Conservation (phyloP, 2,329 filamentous ascomycete species). For the Penicillium sumatraense region DNA sequence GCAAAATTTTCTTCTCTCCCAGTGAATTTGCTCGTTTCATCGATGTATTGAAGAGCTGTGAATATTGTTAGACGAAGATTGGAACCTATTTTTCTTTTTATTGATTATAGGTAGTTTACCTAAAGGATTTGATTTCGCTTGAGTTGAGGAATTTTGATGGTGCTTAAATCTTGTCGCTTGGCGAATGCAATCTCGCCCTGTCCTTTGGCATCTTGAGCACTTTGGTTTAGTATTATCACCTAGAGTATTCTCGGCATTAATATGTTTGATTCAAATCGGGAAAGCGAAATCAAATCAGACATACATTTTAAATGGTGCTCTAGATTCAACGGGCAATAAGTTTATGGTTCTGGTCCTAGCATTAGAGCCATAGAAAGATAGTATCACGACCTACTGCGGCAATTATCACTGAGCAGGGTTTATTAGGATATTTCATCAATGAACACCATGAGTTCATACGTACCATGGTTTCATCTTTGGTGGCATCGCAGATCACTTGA, state of each 20-base stretch:
- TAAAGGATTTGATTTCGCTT: background rate
- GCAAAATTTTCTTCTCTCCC: background rate
- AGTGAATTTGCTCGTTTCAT: constrained; percentile 15
- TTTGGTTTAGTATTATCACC: constrained; percentile 12
- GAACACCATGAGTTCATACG: background rate
- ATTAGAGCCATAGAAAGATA: background rate
- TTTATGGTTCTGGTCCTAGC: background rate
- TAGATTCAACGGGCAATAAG: constrained; percentile 3
- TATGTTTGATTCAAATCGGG: background rate
- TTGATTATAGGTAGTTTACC: background rate
- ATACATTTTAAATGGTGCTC: constrained; percentile 10
- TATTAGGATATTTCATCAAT: background rate
- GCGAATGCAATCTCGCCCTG: constrained; percentile 12
- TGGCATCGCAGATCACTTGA: background rate
- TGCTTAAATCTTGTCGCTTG: constrained; percentile 1
- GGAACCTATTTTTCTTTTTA: background rate
- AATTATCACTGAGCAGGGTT: constrained; percentile 13
- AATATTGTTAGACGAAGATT: background rate
- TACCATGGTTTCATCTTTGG: constrained; percentile 5
- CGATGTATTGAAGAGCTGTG: background rate
- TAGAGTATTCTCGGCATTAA: background rate
- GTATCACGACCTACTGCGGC: constrained; percentile 21
- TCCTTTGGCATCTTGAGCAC: constrained; percentile 13
- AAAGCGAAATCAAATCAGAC: background rate
- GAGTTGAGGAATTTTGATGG: constrained; percentile 4